These are phyloP conservation scores for Aspergillus intermedius DNA, from an alignment of 2,329 filamentous ascomycete genomes.

Conservation along the genomic window DNA sequence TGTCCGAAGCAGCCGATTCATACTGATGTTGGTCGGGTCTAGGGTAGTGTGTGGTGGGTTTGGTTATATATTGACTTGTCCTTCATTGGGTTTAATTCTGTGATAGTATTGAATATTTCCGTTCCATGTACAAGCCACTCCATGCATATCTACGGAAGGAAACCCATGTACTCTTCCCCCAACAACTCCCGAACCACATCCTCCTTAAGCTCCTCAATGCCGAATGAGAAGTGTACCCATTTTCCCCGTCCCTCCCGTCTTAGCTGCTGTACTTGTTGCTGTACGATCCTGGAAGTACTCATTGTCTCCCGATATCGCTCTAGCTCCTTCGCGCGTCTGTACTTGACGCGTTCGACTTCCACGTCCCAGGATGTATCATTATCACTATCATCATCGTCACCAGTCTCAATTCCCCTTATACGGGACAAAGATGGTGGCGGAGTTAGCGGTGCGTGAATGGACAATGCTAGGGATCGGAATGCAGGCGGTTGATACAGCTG, in stretches of 20 bases:
- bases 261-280: slow-evolving; percentile 23
- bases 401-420: background rate
- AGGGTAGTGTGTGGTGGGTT: too few relatives aligned
- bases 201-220: slow-evolving; percentile 16
- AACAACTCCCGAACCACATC: slow-evolving; percentile 12
- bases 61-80: too few relatives aligned
- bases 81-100: too few relatives aligned
- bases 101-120: too few relatives aligned
- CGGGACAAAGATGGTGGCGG: background rate
- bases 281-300: slow-evolving; percentile 23
- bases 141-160: slow-evolving; percentile 2
- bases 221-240: slow-evolving; percentile 34
- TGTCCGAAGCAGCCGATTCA: too few relatives aligned
- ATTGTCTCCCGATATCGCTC: slow-evolving; percentile 24
- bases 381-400: slow-evolving; percentile 12
- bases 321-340: slow-evolving; percentile 25
- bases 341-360: slow-evolving; percentile 26
- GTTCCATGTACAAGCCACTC: too few relatives aligned
- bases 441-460: slow-evolving; percentile 16
- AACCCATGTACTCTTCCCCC: slow-evolving; percentile 9
- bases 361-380: slow-evolving; percentile 23
- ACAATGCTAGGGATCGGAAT: slow-evolving; percentile 13
- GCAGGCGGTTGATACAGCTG: background rate
- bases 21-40: too few relatives aligned
- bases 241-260: slow-evolving; percentile 30